These are phyloP conservation scores for Boletus rubroflammeus DNA, from an alignment of 768 basidiomycete species.

Conservation along the genomic window DNA sequence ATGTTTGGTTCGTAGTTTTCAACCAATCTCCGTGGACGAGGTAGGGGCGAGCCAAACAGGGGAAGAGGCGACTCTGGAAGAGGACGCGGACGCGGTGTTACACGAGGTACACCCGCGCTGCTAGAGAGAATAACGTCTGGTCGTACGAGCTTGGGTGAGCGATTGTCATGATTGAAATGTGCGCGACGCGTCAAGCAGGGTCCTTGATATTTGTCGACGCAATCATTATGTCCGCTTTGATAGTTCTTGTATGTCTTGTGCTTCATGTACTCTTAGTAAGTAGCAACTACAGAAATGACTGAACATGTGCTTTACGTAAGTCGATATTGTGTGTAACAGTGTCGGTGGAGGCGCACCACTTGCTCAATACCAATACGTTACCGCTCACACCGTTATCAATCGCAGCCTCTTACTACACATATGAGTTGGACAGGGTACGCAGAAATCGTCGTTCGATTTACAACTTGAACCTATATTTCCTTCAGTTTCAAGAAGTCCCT, in stretches of 20 bases:
- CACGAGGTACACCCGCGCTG: slow-evolving; percentile 17
- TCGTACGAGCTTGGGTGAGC: slow-evolving; percentile 17
- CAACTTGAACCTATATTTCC: background rate
- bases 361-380: background rate
- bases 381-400: background rate
- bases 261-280: slow-evolving; percentile 3
- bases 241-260: background rate
- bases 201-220: background rate
- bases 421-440: slow-evolving; percentile 57
- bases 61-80: slow-evolving; percentile 21
- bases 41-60: slow-evolving; percentile 16
- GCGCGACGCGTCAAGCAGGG: background rate
- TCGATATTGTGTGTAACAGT: background rate
- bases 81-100: slow-evolving; percentile 20
- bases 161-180: slow-evolving; percentile 15
- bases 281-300: background rate
- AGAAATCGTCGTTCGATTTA: background rate
- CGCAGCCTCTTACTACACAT: slow-evolving; percentile 9
- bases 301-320: slow-evolving; percentile 17
- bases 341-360: background rate
- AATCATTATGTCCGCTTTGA: background rate
- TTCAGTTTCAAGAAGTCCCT: slow-evolving; percentile 89
- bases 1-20: slow-evolving; percentile 9
- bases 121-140: slow-evolving; percentile 14
- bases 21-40: slow-evolving; percentile 19